Base-by-base conservation (phyloP, 768 basidiomycete genomes). In the Exidia glandulosa region DNA sequence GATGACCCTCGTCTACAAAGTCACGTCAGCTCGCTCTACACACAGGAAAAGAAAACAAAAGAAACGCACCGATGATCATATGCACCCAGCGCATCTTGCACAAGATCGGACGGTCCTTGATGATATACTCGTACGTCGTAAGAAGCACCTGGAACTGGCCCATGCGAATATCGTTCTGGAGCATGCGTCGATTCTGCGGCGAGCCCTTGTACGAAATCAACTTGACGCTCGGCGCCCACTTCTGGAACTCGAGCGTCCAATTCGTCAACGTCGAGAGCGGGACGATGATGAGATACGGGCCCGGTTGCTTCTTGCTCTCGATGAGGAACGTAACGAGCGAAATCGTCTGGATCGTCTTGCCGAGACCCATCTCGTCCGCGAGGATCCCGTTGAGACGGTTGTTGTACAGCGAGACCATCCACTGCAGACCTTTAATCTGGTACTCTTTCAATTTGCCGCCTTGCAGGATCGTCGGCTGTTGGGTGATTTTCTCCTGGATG, bases 381-480 rank as follows among this genome's bases (percentile, higher is more conserved):
- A 96, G 73, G 64, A 97, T 96, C 61, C 94, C 94, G 66, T 96
- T 94, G 62, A 96, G 79, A 68, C 86, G 84, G 78, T 96, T 97
- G 72, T 97, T 96, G 72, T 94, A 96, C 74, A 96, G 78, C 72
- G 88, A 91, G 66, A 97, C 94, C 94, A 96, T 95, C 93, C 94
- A 97, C 73, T 95, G 94, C 66, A 97, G 72, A 60, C 94, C 94
- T 75, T 94, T 94, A 66, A 96, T 61, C 72, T 96, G 94, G 69
- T 96, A 95, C 54, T 94, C 93, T 72, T 96, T 97, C 67, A 97
- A 77, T 1, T 86, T 91, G 52, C 94, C 94, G 62, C 93, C 94
- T 32, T 88, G 70, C 19, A 96, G 81, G 30, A 96, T 77, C 37
- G 65, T 65, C 2, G 90, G 90, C 68, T 93, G 90, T 63, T 71